Percentiles rank a stretch among this genome's conserved stretches.
These are phyloP conservation scores for Melampsora americana DNA, from an alignment of 1,284 basidiomycete genomes.

Conservation along the genomic window DNA sequence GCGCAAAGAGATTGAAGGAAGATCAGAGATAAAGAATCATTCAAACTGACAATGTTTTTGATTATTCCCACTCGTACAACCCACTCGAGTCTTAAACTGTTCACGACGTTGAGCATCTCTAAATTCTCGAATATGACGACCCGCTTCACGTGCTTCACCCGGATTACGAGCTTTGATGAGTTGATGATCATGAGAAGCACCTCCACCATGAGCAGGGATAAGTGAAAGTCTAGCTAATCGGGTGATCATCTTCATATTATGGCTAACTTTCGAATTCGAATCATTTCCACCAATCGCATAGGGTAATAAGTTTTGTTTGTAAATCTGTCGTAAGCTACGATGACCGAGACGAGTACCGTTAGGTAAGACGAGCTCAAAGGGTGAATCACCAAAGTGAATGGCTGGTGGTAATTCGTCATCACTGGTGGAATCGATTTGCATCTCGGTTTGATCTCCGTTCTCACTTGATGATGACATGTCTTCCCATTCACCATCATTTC, in stretches of 20 bases:
- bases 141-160: conserved; percentile 90
- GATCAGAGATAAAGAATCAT: neutral
- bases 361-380: conserved; percentile 87
- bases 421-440: conserved; percentile 44
- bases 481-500: conserved; percentile 55
- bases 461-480: conserved; percentile 65
- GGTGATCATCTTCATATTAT: conserved; percentile 38
- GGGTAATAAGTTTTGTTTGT: conserved; percentile 70
- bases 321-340: conserved; percentile 78
- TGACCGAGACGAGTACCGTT: conserved; percentile 91
- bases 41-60: conserved; percentile 65
- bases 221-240: conserved; percentile 17
- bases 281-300: conserved; percentile 24
- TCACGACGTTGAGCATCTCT: conserved; percentile 74
- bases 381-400: conserved; percentile 55
- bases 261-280: conserved; percentile 17
- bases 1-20: neutral
- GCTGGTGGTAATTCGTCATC: conserved; percentile 46
- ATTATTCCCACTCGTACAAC: conserved; percentile 68
- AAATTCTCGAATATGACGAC: conserved; percentile 78
- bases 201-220: neutral
- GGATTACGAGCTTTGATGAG: conserved; percentile 86
- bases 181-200: neutral
- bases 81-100: conserved; percentile 78
- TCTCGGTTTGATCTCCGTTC: conserved; percentile 50